A percentile compares a stretch with the other conserved stretches of the same genome.
Evolutionary conservation across 371 early-diverging fungal species (phyloP).

Genomic region (Rhizomucor miehei): DNA sequence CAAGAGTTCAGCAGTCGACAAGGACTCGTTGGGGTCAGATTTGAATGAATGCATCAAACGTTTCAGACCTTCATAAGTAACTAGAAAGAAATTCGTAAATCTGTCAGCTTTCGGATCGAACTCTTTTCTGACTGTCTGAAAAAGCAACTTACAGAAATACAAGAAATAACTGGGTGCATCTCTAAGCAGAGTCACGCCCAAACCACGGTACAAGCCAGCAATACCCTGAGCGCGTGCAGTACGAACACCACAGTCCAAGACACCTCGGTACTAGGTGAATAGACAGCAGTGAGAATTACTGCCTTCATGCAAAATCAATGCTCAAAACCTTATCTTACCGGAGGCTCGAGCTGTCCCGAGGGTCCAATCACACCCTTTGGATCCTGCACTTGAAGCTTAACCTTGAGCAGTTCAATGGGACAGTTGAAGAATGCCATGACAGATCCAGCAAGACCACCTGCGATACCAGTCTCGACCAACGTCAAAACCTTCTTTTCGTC

Average conservation of each 20-base stretch:
- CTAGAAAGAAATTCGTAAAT: slow-evolving; percentile 17
- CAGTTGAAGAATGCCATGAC: slow-evolving; percentile 84
- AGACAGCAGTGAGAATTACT: too few species aligned
- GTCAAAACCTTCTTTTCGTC: slow-evolving; percentile 46
- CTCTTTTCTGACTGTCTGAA: too few species aligned
- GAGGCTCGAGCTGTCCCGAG: slow-evolving; percentile 34
- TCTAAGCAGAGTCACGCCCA: slow-evolving; percentile 76
- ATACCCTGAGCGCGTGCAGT: slow-evolving; percentile 68
- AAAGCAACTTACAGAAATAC: slow-evolving; percentile 72
- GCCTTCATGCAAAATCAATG: too few species aligned
- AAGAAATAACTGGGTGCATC: slow-evolving; percentile 83
- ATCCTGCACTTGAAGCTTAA: slow-evolving; percentile 80
- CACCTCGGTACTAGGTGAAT: slow-evolving; percentile 59
- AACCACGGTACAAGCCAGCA: slow-evolving; percentile 77
- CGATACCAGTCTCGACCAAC: slow-evolving; percentile 58
- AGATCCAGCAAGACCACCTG: slow-evolving; percentile 82
- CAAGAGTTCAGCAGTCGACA: slow-evolving; percentile 63
- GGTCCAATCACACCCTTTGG: slow-evolving; percentile 35
- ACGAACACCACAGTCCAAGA: slow-evolving; percentile 73
- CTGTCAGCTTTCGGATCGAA: too few species aligned
- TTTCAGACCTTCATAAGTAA: slow-evolving; percentile 68
- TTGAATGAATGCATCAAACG: slow-evolving; percentile 48
- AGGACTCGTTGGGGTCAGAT: slow-evolving; percentile 39
- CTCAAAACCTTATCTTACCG: slow-evolving; percentile 54
- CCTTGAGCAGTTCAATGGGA: slow-evolving; percentile 84